Evolutionary conservation across 225 moss, liverwort and hornwort genomes (phyloP), one percentile per base, ranked within the genome.

Genomic region (Anthoceros angustus): DNA sequence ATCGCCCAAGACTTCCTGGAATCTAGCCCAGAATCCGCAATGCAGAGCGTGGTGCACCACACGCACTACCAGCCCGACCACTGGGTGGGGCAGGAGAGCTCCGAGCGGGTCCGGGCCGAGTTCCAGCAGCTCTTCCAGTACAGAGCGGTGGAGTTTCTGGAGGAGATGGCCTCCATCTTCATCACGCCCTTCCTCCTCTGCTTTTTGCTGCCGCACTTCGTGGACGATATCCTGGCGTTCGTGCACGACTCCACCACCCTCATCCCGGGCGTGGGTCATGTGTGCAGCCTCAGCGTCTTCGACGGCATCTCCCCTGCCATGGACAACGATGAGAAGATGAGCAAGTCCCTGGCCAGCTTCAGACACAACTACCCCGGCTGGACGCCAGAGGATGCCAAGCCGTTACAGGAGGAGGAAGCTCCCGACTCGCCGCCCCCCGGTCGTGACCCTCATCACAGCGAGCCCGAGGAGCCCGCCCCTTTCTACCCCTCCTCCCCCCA

Each of bases 141-240:
- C 55, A 18, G 55, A 23, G 55, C 55, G 0, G 55, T 55, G 55
- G 55, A 55, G 55, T 55, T 55, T 55, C n/a, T 55, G 55, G 8
- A 55, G 55, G 55, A 55, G 55, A 55, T 55, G 55, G 55, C 55
- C 55, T 55, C 55, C 55, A 55, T 55, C 55, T 55, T 55, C 18
- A 55, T 23, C 55, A 55, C 55, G 6, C 55, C 55, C 55, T 55
- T 55, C 55, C 18, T 55, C 55, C 55, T 55, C n/a, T 55, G 23
- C 55, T 55, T 55, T 15, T 4, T 55, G 55, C 55, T 55, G 55
- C 55, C 55, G 55, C 55, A 55, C 18, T 55, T 18, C 55, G 55
- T 55, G 55, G 55, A 55, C 55, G 55, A 55, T n/a, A 23, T 55
- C 10, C 55, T 55, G n/a, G 23, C n/a, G 55, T 55, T 55, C 23